These are phyloP conservation scores for Auricularia auricula-judae DNA, from an alignment of 768 basidiomycete genomes.

Conservation along the genomic window DNA sequence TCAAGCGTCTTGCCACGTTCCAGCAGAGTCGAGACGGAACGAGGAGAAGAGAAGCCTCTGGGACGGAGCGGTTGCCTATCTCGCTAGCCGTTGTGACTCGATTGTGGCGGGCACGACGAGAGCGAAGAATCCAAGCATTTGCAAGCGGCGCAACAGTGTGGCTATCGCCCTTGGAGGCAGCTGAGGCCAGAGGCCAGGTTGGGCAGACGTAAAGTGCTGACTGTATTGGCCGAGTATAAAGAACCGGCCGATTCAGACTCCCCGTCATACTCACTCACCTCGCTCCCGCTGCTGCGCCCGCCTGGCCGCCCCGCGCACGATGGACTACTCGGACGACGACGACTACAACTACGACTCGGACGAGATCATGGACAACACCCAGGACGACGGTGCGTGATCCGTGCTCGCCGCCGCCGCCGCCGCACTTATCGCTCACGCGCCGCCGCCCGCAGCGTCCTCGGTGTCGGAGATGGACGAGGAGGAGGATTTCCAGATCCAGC, in stretches of 20 bases:
- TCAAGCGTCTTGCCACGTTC: no score
- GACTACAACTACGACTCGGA: conserved; percentile 13
- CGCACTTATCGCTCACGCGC: conserved; percentile 9
- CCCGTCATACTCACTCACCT: not conserved
- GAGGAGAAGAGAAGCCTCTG: no score
- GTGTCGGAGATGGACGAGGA: conserved; percentile 43
- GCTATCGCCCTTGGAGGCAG: no score
- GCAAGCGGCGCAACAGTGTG: no score
- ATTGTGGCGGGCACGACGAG: no score
- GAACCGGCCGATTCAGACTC: not conserved
- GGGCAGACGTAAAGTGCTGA: no score
- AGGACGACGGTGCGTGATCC: conserved; percentile 7
- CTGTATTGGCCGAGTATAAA: no score
- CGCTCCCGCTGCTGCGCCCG: not conserved
- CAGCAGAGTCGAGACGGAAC: no score
- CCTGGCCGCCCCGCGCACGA: not conserved
- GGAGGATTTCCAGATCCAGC: conserved; percentile 48
- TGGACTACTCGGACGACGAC: conserved; percentile 6
- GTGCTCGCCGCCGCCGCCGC: conserved; percentile 1
- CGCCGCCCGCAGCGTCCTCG: conserved; percentile 2
- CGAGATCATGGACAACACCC: conserved; percentile 13
- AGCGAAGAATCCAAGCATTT: no score
- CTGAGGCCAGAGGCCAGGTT: no score
- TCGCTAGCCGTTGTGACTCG: no score
- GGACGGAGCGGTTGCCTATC: no score